These are phyloP conservation scores for Paecilomyces sp. DNA, from an alignment of 2,329 filamentous ascomycete species.

Conservation along the genomic window DNA sequence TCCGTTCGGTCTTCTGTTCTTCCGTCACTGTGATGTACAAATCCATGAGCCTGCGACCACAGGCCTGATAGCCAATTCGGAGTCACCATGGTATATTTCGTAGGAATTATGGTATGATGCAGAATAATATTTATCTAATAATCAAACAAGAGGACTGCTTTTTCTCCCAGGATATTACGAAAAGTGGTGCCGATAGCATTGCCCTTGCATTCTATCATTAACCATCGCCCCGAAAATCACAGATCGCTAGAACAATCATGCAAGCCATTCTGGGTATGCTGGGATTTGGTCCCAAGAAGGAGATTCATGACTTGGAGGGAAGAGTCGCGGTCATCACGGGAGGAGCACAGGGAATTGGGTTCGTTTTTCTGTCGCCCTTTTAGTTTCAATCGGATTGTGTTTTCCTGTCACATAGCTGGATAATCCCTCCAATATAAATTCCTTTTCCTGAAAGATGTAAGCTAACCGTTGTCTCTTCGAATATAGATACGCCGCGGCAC, in stretches of 20 bases:
- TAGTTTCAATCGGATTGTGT: not conserved
- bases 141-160: no score
- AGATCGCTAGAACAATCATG: conserved; percentile 17
- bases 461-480: not conserved
- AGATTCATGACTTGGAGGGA: conserved; percentile 28
- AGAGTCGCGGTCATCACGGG: conserved; percentile 34
- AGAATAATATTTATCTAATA: not conserved
- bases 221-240: not conserved
- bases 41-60: not conserved
- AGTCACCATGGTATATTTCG: not conserved
- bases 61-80: not conserved
- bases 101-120: not conserved
- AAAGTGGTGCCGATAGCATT: not conserved
- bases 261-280: conserved; percentile 32
- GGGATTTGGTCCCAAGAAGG: conserved; percentile 27
- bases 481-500: conserved; percentile 24
- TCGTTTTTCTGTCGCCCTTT: not conserved
- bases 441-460: not conserved
- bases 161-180: not conserved
- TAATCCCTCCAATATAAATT: no score
- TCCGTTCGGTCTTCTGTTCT: not conserved
- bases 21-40: not conserved
- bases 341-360: conserved; percentile 34
- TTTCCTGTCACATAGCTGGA: not conserved
- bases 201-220: not conserved